phyloP scores from a whole-genome alignment of 179 eudicot genomes.

The Actinidia arguta region DNA sequence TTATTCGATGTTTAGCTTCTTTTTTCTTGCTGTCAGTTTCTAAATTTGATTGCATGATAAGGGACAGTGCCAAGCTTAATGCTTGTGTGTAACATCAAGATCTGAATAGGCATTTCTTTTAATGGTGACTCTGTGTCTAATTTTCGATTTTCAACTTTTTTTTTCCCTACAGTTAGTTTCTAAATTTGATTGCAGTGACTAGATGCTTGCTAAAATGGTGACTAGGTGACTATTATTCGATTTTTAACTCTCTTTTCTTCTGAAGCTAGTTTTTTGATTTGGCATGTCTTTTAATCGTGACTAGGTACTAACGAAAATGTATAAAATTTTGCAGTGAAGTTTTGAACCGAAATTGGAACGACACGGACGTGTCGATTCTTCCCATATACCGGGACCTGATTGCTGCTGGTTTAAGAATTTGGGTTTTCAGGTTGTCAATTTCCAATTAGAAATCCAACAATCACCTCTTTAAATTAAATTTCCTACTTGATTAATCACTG shows the following conservation, averaged over 20 bases:
- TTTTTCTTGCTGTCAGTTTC: too few species aligned
- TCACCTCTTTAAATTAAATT: neutral
- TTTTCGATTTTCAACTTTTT: too few species aligned
- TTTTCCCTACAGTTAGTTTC: too few species aligned
- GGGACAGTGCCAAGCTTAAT: too few species aligned
- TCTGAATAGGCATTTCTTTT: too few species aligned
- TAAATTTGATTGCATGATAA: too few species aligned
- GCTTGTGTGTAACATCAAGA: too few species aligned
- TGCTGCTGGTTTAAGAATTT: conserved; percentile 75
- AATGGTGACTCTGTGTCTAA: too few species aligned
- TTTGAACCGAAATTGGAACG: conserved; percentile 92
- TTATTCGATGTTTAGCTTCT: neutral
- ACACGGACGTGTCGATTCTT: conserved; percentile 80
- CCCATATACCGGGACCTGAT: conserved; percentile 84
- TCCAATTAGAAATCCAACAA: neutral
- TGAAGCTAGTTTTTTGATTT: neutral
- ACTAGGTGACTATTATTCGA: neutral
- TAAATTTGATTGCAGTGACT: too few species aligned
- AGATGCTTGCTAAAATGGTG: too few species aligned
- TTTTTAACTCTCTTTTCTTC: neutral
- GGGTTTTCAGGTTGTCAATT: conserved; percentile 83
- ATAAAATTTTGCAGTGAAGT: conserved; percentile 50
- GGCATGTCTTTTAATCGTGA: neutral
- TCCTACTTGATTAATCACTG: neutral
- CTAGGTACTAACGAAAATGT: neutral